Percentiles rank a stretch among this genome's conserved stretches.
Conservation (phyloP, 768 basidiomycete genomes). For the Leccinum aurantiacum region DNA sequence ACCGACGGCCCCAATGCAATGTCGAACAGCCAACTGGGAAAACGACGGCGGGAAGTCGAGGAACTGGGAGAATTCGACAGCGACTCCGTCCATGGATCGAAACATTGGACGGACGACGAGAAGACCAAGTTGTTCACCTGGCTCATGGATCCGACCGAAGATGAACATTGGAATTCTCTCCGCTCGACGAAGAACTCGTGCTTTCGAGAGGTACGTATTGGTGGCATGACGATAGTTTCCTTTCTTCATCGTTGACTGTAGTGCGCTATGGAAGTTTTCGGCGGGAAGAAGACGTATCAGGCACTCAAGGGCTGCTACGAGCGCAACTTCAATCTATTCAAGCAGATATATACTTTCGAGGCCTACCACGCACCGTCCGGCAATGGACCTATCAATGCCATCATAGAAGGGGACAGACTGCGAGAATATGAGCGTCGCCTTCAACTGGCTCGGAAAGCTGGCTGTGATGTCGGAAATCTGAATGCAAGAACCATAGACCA, state of each 20-base stretch:
- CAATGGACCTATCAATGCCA: constrained; percentile 38
- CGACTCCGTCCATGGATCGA: constrained; percentile 58
- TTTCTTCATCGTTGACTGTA: constrained; percentile 28
- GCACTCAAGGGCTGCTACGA: constrained; percentile 85
- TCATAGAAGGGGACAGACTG: constrained; percentile 62
- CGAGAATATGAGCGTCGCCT: constrained; percentile 73
- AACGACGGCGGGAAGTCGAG: constrained; percentile 33
- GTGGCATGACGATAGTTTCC: neutral
- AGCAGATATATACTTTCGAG: constrained; percentile 77
- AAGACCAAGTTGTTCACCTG: constrained; percentile 76
- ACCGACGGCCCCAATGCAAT: constrained; percentile 32
- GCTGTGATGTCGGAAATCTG: constrained; percentile 72
- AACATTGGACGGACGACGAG: constrained; percentile 85
- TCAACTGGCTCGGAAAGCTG: constrained; percentile 60
- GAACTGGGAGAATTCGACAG: constrained; percentile 30
- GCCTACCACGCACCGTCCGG: constrained; percentile 39
- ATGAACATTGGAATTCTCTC: constrained; percentile 77
- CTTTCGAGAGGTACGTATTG: constrained; percentile 61
- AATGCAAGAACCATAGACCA: constrained; percentile 74
- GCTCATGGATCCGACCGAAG: constrained; percentile 70
- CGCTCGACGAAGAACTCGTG: constrained; percentile 82
- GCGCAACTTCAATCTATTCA: constrained; percentile 82
- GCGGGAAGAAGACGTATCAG: constrained; percentile 77
- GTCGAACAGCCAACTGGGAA: constrained; percentile 27
- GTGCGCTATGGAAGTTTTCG: constrained; percentile 73